Evolutionary conservation across 305 asterid species (phyloP), one percentile per base, ranked within the genome.

Genomic region (Salvia sclarea): DNA sequence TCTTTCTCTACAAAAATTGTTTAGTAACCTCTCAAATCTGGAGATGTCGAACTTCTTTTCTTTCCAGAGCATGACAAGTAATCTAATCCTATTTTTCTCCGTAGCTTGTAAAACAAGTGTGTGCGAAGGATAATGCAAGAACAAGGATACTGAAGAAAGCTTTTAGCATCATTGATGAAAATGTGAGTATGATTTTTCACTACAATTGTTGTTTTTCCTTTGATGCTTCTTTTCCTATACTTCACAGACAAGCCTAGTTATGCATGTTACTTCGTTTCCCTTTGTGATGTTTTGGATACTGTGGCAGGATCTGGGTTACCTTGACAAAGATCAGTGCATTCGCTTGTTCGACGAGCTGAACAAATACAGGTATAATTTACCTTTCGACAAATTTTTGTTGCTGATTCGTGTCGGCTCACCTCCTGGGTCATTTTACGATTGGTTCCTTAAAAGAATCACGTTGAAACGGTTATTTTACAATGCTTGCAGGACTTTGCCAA

Each of bases 91-190:
- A 55, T 6, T 67, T 40, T 74, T 61, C n/a, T 78, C 31, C 62
- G 17, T 78, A 94, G 99, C 97, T 94, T 65, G 99, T 81, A 47
- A 89, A 94, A 69, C 99, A 89, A 86, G 96, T 94, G 63, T 84
- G 88, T 49, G 90, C 75, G 72, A 91, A 89, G 86, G 99, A 94
- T 73, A 85, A 72, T 20, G 12, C 72, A 69, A 86, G 87, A 88
- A 83, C 75, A 30, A 87, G 96, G 89, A 79, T 83, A 76, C 85
- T 91, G 84, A 74, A 72, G 83, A 94, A 86, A 82, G 99, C 99
- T 67, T 89, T 94, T 80, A 80, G 49, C 83, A 76, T 86, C 78
- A 78, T 85, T 68, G 99, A 94, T 79, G 69, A 48, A 71, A 0
- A 74, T 33, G 99, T 94, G 82, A 85, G 98, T 87, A 33, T 71